Percentiles rank a stretch among this genome's conserved stretches.
Evolutionary conservation across 2,329 filamentous ascomycete genomes (phyloP).

Genomic region (Neopestalotiopsis rosae): DNA sequence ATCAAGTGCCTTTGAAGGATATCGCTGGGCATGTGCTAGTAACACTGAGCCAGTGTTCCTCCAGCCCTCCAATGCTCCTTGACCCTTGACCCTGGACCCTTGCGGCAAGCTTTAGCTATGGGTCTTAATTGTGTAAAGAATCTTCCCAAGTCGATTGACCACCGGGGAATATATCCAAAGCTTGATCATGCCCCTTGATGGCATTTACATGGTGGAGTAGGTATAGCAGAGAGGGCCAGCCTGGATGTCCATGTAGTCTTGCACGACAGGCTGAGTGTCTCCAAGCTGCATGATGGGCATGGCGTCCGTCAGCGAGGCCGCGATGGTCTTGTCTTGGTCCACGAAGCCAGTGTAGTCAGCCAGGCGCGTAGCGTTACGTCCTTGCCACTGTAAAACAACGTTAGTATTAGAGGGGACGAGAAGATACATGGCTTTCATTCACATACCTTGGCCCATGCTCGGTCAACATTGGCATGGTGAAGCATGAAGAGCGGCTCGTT

Average conservation of each 20-base stretch:
- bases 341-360: constrained; percentile 10
- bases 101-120: no score
- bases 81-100: no score
- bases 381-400: constrained; percentile 29
- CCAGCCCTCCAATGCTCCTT: no score
- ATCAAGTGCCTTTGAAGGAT: no score
- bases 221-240: constrained; percentile 22
- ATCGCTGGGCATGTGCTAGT: no score
- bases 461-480: constrained; percentile 32
- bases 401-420: no score
- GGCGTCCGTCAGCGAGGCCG: constrained; percentile 31
- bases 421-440: constrained; percentile 12
- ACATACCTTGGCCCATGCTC: constrained; percentile 29
- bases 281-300: constrained; percentile 33
- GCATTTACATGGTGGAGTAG: constrained; percentile 19
- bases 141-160: no score
- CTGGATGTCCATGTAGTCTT: constrained; percentile 22
- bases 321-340: background rate
- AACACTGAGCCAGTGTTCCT: no score
- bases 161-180: no score
- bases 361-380: constrained; percentile 31
- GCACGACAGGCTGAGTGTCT: constrained; percentile 19
- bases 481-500: constrained; percentile 33
- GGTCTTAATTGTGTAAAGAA: no score
- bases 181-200: no score